Conservation (phyloP, 192 early-diverging fungal species). For the Pilaira anomala region DNA sequence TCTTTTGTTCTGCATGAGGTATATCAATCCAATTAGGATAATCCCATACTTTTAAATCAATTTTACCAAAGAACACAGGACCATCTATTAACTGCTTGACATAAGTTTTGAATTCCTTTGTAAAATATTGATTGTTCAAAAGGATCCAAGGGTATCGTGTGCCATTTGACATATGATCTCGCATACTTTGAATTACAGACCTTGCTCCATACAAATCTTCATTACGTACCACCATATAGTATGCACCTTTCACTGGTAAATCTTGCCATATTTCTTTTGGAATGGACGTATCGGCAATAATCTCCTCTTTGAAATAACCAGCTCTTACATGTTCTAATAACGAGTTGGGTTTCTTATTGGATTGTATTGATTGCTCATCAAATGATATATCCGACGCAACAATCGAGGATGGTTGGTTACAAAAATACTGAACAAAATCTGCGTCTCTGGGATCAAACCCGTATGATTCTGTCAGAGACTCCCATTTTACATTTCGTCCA, state of each 20-base stretch:
- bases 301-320: not conserved
- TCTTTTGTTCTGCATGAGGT: slow-evolving; percentile 49
- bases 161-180: slow-evolving; percentile 69
- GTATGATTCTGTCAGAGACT: not conserved
- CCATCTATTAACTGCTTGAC: slow-evolving; percentile 4
- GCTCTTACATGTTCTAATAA: not conserved
- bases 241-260: slow-evolving; percentile 19
- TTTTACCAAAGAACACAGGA: slow-evolving; percentile 30
- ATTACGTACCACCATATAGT: slow-evolving; percentile 60
- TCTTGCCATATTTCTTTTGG: slow-evolving; percentile 7
- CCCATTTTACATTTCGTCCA: slow-evolving; percentile 3
- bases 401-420: not conserved
- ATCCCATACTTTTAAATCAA: slow-evolving; percentile 66
- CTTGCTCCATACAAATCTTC: slow-evolving; percentile 57
- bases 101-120: slow-evolving; percentile 49
- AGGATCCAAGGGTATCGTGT: slow-evolving; percentile 68
- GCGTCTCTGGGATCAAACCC: not conserved
- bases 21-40: slow-evolving; percentile 72
- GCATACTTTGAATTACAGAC: slow-evolving; percentile 58
- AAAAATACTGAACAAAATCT: not conserved
- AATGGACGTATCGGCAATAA: not conserved
- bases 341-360: no score
- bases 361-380: no score
- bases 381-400: not conserved
- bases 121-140: slow-evolving; percentile 68